These are phyloP conservation scores for Aspergillus hiratsukae DNA, from an alignment of 2,329 filamentous ascomycete species.

Conservation along the genomic window DNA sequence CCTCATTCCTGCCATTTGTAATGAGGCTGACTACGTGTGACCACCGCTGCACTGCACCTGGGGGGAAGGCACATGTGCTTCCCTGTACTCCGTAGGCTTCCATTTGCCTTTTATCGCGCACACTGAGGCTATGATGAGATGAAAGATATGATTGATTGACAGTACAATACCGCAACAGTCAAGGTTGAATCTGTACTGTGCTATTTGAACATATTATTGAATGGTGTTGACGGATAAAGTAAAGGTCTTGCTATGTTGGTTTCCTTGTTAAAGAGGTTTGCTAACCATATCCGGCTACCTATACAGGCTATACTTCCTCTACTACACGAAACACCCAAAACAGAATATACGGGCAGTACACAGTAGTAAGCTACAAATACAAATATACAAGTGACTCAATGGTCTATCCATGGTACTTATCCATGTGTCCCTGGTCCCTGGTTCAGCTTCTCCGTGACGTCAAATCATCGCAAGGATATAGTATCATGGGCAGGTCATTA, in stretches of 20 bases:
- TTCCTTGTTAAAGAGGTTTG: neutral
- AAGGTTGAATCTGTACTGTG: neutral
- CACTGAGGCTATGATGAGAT: neutral
- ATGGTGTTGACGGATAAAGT: neutral
- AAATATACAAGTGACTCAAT: neutral
- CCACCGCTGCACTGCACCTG: neutral
- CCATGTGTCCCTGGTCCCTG: neutral
- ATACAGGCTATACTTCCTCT: neutral
- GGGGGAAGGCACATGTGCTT: neutral
- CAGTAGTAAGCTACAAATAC: neutral
- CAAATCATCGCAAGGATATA: neutral
- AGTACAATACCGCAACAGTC: neutral
- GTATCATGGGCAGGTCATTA: slow-evolving; percentile 6
- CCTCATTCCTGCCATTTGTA: neutral
- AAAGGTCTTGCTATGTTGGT: neutral
- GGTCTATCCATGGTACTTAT: neutral
- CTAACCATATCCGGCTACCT: too few species aligned
- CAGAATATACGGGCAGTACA: neutral
- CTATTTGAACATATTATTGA: neutral
- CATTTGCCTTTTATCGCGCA: neutral
- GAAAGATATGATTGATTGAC: neutral
- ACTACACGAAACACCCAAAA: neutral
- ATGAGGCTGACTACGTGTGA: neutral
- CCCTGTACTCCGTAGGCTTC: neutral
- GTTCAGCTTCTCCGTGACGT: neutral